A percentile compares a stretch with the other conserved stretches of the same genome.
Evolutionary conservation across 495 filamentous ascomycete species (phyloP).

Genomic region (Parmelia sp.): DNA sequence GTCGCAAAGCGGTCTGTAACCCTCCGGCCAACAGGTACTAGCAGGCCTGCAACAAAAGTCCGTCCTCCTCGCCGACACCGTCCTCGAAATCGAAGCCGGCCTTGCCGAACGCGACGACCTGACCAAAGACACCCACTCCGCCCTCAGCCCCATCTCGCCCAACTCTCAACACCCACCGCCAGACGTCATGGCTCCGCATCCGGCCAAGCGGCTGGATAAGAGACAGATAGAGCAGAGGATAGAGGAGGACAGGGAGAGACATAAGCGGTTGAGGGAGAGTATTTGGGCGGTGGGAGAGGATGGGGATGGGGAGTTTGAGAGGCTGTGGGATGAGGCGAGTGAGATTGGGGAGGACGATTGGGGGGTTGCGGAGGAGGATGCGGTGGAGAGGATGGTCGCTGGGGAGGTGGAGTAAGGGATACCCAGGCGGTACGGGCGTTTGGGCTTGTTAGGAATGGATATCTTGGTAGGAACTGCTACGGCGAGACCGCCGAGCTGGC

Average conservation of each 20-base stretch:
- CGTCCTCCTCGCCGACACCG: slow-evolving; percentile 60
- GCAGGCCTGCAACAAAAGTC: slow-evolving; percentile 59
- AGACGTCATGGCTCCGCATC: slow-evolving; percentile 30
- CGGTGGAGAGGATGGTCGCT: slow-evolving; percentile 47
- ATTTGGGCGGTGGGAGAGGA: slow-evolving; percentile 75
- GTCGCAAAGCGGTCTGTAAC: neutral
- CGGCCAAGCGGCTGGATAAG: slow-evolving; percentile 59
- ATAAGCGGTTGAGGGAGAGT: slow-evolving; percentile 80
- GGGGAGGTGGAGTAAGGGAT: slow-evolving; percentile 17
- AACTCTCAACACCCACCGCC: slow-evolving; percentile 23
- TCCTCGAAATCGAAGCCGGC: slow-evolving; percentile 70
- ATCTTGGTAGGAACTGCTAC: neutral
- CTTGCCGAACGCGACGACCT: slow-evolving; percentile 64
- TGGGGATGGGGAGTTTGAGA: slow-evolving; percentile 57
- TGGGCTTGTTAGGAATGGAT: neutral
- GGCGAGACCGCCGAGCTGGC: neutral
- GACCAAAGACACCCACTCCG: slow-evolving; percentile 16
- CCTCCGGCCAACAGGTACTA: slow-evolving; percentile 47
- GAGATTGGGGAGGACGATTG: slow-evolving; percentile 81
- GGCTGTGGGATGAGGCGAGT: slow-evolving; percentile 72
- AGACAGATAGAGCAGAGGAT: slow-evolving; percentile 89
- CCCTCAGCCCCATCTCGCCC: slow-evolving; percentile 26
- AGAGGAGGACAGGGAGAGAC: slow-evolving; percentile 91
- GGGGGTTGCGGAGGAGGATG: slow-evolving; percentile 65
- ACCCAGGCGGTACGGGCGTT: neutral